Evolutionary conservation across 139 green algal species (phyloP).

Genomic region (Closterium sp.): DNA sequence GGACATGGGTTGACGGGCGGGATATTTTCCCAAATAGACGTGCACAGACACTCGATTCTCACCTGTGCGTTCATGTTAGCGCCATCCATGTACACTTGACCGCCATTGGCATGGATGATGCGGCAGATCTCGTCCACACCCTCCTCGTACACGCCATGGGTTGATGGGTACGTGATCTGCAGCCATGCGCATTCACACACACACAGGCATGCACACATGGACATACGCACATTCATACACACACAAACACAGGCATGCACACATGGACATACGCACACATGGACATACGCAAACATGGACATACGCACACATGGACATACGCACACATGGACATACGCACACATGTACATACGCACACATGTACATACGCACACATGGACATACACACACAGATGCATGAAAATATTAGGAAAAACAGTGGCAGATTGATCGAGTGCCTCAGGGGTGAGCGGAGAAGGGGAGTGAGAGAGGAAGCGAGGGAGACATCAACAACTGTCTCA

Average conservation of each 20-base stretch:
- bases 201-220: neutral
- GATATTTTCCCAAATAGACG: too few relatives aligned
- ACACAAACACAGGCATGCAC: neutral
- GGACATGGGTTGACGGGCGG: too few relatives aligned
- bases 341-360: too few relatives aligned
- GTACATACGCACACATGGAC: too few relatives aligned
- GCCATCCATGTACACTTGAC: constrained; percentile 99
- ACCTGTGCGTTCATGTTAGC: constrained; percentile 98
- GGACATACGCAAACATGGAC: neutral
- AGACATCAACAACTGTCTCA: too few relatives aligned
- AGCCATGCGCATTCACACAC: neutral
- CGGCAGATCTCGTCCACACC: constrained; percentile 93
- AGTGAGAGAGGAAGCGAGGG: neutral
- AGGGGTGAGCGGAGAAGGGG: too few relatives aligned
- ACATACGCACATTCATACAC: neutral
- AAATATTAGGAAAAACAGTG: too few relatives aligned
- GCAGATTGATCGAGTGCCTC: too few relatives aligned
- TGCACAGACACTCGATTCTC: constrained; percentile 17
- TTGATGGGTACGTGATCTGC: constrained; percentile 91
- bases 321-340: too few relatives aligned
- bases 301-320: neutral
- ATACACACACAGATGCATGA: too few relatives aligned
- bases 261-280: neutral
- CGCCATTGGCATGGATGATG: constrained; percentile 91
- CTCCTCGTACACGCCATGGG: constrained; percentile 97